Evolutionary conservation across 2,329 filamentous ascomycete genomes (phyloP).

Genomic region (Westerdykella aurantiaca): DNA sequence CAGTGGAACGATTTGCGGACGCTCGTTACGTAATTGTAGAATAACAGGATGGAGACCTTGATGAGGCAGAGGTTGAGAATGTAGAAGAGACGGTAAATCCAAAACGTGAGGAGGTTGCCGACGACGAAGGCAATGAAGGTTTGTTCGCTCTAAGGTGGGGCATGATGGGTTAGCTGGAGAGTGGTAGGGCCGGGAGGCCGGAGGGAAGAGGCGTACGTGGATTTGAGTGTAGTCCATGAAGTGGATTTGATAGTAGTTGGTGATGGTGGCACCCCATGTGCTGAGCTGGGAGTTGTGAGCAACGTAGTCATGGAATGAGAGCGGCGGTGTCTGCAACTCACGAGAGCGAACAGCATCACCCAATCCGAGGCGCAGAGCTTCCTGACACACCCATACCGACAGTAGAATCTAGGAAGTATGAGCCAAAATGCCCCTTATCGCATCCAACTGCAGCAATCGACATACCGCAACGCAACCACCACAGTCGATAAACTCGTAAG

Average conservation of each 20-base stretch:
- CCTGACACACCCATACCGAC: slow-evolving; percentile 21
- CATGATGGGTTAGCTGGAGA: neutral
- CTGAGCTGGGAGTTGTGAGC: slow-evolving; percentile 19
- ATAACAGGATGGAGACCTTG: slow-evolving; percentile 7
- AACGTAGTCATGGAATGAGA: neutral
- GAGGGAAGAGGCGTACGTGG: slow-evolving; percentile 8
- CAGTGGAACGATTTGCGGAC: slow-evolving; percentile 22
- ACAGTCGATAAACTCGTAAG: slow-evolving; percentile 26
- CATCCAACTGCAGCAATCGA: neutral
- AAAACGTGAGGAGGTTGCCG: slow-evolving; percentile 15
- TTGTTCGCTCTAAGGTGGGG: slow-evolving; percentile 11
- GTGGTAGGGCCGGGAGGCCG: neutral
- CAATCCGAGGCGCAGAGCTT: slow-evolving; percentile 26
- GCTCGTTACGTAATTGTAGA: slow-evolving; percentile 23
- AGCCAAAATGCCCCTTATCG: neutral
- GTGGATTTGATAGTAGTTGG: slow-evolving; percentile 24
- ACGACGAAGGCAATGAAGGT: slow-evolving; percentile 8
- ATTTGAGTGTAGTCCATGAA: slow-evolving; percentile 18
- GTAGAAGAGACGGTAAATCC: slow-evolving; percentile 21
- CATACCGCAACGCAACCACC: slow-evolving; percentile 25
- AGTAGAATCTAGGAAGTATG: slow-evolving; percentile 22
- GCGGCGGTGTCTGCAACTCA: slow-evolving; percentile 7
- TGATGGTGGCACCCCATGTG: slow-evolving; percentile 23
- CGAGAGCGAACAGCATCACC: slow-evolving; percentile 25
- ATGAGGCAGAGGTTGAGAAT: slow-evolving; percentile 4